phyloP scores from a whole-genome alignment of 139 green algal genomes.

The Edaphochlamys debaryana region DNA sequence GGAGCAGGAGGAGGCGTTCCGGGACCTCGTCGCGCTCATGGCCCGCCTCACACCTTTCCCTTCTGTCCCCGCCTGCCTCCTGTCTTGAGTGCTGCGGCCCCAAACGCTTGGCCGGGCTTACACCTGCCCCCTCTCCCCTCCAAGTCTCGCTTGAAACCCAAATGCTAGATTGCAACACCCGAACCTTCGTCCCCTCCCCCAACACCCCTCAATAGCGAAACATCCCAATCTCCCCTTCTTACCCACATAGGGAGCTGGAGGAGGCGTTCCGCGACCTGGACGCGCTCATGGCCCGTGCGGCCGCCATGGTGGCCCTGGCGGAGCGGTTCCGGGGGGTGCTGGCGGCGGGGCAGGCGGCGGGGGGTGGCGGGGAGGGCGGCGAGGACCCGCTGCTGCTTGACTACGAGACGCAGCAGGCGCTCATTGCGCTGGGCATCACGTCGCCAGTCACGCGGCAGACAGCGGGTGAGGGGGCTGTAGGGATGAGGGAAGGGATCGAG shows the following conservation, averaged over 20 bases:
- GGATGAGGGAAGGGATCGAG: too few relatives aligned
- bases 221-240: too few relatives aligned
- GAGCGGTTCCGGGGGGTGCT: conserved; percentile 67
- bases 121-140: too few relatives aligned
- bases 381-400: conserved; percentile 66
- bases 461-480: conserved; percentile 72
- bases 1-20: conserved; percentile 68
- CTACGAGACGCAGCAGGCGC: conserved; percentile 76
- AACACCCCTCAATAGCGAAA: too few relatives aligned
- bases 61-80: too few relatives aligned
- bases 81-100: too few relatives aligned
- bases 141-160: too few relatives aligned
- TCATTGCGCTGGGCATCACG: conserved; percentile 89
- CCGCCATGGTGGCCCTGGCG: conserved; percentile 86
- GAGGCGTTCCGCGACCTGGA: conserved; percentile 80
- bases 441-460: conserved; percentile 90
- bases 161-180: too few relatives aligned
- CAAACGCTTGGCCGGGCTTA: too few relatives aligned
- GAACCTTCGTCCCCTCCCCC: too few relatives aligned
- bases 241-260: conserved; percentile 32
- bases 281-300: conserved; percentile 82
- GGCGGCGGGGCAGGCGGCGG: neutral
- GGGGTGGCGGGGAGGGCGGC: neutral
- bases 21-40: conserved; percentile 85
- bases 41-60: too few relatives aligned